Conservation (phyloP, 208 protist species). For the Willaertia magna region DNA sequence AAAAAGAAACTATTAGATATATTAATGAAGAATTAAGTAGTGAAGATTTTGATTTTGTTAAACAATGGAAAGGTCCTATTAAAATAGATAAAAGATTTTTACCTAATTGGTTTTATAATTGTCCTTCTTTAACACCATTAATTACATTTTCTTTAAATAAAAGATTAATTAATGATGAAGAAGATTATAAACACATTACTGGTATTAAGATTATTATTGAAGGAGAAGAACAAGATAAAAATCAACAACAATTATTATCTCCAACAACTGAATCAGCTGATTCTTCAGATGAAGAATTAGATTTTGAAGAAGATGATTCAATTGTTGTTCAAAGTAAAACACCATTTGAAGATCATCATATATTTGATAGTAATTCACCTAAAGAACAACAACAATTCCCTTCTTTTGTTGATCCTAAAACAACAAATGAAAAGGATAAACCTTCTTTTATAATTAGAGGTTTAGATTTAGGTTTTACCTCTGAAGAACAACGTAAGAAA, state of each 20-base stretch:
- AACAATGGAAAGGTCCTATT: conserved; percentile 2
- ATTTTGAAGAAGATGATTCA: too few relatives aligned
- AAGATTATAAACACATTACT: not conserved
- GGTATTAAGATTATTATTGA: not conserved
- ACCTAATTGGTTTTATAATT: not conserved
- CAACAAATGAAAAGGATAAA: not conserved
- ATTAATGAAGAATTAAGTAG: not conserved
- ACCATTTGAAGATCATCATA: not conserved
- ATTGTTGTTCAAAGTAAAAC: not conserved
- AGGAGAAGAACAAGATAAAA: not conserved
- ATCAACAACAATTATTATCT: not conserved
- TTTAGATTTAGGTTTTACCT: not conserved
- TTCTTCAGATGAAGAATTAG: too few relatives aligned
- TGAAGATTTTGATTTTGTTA: not conserved
- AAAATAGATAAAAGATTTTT: not conserved
- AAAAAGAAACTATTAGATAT: not conserved
- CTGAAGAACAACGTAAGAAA: not conserved
- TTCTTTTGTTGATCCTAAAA: not conserved
- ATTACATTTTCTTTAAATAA: too few relatives aligned
- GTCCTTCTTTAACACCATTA: not conserved
- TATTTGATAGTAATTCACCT: not conserved
- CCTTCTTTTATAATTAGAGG: not conserved
- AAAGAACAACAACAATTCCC: not conserved
- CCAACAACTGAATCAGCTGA: not conserved
- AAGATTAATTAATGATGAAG: not conserved